A percentile compares a stretch with the other conserved stretches of the same genome.
Evolutionary conservation across 108 stramenopile genomes (phyloP).

Genomic region (Fistulifera pelliculosa): DNA sequence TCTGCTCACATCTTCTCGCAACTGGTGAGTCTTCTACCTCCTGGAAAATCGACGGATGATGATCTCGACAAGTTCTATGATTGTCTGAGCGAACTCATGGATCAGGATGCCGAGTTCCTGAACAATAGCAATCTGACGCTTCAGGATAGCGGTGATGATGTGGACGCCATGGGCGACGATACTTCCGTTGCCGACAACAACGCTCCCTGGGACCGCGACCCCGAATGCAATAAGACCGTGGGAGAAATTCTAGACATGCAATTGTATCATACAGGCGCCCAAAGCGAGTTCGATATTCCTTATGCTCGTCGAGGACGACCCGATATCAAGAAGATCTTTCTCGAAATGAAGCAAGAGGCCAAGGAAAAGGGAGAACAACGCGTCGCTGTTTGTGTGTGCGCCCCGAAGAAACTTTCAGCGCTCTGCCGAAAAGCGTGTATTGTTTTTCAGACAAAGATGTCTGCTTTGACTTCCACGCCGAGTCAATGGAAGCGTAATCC

Average conservation of each 20-base stretch:
- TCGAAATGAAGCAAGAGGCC: conserved; percentile 22
- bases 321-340: conserved; percentile 21
- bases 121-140: too few species aligned
- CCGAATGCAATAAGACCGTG: neutral
- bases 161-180: too few species aligned
- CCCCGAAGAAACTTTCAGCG: conserved; percentile 18
- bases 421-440: conserved; percentile 14
- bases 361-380: conserved; percentile 15
- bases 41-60: neutral
- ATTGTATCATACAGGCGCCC: conserved; percentile 18
- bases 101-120: too few species aligned
- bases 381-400: conserved; percentile 42
- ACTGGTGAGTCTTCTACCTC: conserved; percentile 1
- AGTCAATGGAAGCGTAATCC: conserved; percentile 2
- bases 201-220: neutral
- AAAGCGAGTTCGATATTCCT: neutral
- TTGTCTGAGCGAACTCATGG: neutral
- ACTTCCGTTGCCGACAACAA: neutral
- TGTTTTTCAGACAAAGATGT: conserved; percentile 14
- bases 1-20: conserved; percentile 9
- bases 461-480: conserved; percentile 23
- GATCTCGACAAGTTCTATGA: conserved; percentile 1
- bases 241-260: conserved; percentile 13
- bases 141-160: too few species aligned
- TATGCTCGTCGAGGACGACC: conserved; percentile 19